Percentiles rank a stretch among this genome's conserved stretches.
Conservation (phyloP, 768 basidiomycete genomes). For the Cyclocybe aegerita region DNA sequence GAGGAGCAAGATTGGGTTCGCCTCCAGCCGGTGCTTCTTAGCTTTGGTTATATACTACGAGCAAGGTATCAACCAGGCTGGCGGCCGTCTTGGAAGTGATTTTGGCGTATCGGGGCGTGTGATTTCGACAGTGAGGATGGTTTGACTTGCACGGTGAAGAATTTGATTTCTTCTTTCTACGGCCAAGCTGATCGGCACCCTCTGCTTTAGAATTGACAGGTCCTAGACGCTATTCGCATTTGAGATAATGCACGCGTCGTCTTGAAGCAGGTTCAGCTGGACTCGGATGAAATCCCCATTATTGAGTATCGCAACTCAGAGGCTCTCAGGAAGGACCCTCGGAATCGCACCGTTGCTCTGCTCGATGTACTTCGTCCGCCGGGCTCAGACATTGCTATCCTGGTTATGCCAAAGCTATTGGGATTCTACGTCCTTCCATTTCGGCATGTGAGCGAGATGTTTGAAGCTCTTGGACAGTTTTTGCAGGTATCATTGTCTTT, state of each 20-base stretch:
- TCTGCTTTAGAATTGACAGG: too few species aligned
- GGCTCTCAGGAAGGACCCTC: not conserved
- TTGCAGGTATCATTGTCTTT: too few species aligned
- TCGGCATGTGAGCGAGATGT: too few species aligned
- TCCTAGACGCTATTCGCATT: not conserved
- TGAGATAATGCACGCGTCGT: not conserved
- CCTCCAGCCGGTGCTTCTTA: slow-evolving; percentile 5
- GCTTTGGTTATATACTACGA: slow-evolving; percentile 15
- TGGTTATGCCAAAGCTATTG: not conserved
- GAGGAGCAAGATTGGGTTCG: not conserved
- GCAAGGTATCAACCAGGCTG: slow-evolving; percentile 18
- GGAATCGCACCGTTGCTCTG: not conserved
- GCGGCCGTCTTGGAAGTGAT: slow-evolving; percentile 14
- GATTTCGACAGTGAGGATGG: too few species aligned
- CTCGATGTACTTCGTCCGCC: not conserved
- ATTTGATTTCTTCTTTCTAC: too few species aligned
- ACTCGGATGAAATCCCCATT: not conserved
- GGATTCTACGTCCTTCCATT: not conserved
- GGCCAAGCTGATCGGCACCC: too few species aligned
- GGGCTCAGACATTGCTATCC: not conserved
- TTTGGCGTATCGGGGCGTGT: too few species aligned
- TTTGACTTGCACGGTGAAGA: too few species aligned
- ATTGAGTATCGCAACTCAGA: not conserved
- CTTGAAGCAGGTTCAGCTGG: not conserved
- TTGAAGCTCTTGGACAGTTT: too few species aligned